Evolutionary conservation across 306 rosid genomes (phyloP).

Genomic region (Cicer judaicum): DNA sequence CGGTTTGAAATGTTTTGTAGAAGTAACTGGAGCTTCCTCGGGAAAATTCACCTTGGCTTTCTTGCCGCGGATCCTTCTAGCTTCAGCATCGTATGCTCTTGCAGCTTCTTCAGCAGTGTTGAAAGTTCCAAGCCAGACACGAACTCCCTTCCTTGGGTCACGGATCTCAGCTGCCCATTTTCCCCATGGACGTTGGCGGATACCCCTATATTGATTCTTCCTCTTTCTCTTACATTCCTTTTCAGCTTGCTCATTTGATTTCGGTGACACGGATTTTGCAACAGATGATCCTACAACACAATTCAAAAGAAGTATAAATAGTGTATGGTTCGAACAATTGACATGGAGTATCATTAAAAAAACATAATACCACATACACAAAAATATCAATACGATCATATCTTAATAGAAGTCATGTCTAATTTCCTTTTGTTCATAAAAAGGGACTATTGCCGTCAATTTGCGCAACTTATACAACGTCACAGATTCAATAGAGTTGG

Average conservation of each 20-base stretch:
- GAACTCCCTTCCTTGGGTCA: slow-evolving; percentile 94
- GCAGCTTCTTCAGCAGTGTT: slow-evolving; percentile 99
- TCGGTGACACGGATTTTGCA: slow-evolving; percentile 51
- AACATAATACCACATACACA: background rate
- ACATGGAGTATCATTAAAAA: slow-evolving; percentile 15
- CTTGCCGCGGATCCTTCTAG: slow-evolving; percentile 87
- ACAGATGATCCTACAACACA: slow-evolving; percentile 54
- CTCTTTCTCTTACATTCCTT: slow-evolving; percentile 74
- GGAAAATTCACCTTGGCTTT: slow-evolving; percentile 98
- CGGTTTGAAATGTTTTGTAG: slow-evolving; percentile 57
- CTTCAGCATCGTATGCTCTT: slow-evolving; percentile 95
- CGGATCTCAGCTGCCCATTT: slow-evolving; percentile 99
- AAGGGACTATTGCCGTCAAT: no score
- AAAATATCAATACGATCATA: no score
- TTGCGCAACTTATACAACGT: no score
- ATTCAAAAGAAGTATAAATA: slow-evolving; percentile 19
- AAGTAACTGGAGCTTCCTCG: slow-evolving; percentile 55
- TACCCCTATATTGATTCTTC: slow-evolving; percentile 90
- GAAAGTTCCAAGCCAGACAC: slow-evolving; percentile 99
- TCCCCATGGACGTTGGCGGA: slow-evolving; percentile 99
- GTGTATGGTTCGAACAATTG: background rate
- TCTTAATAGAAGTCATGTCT: no score
- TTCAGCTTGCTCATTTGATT: slow-evolving; percentile 64
- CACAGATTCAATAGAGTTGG: no score
- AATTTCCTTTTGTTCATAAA: no score